Evolutionary conservation across 2,329 filamentous ascomycete genomes (phyloP).

Genomic region (Penicillium sclerotigenum): DNA sequence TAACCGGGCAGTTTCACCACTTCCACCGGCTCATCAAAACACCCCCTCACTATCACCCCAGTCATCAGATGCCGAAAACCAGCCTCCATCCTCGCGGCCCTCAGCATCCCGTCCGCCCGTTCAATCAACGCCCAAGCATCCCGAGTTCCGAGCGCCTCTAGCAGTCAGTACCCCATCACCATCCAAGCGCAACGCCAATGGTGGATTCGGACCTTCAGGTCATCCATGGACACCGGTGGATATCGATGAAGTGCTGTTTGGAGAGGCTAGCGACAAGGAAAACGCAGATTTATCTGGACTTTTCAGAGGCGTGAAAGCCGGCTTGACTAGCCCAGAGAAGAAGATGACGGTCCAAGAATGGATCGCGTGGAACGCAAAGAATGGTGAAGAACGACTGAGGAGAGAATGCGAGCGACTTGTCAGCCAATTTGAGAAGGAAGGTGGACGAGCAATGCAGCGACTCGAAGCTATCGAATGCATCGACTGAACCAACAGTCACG

Average conservation of each 20-base stretch:
- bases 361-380: constrained; percentile 75
- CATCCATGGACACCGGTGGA: constrained; percentile 71
- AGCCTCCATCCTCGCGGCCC: constrained; percentile 65
- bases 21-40: constrained; percentile 34
- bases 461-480: constrained; percentile 67
- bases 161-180: constrained; percentile 54
- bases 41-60: constrained; percentile 68
- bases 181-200: constrained; percentile 56
- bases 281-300: constrained; percentile 50
- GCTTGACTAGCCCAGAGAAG: constrained; percentile 73
- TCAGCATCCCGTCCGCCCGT: constrained; percentile 45
- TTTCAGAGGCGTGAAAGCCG: constrained; percentile 53
- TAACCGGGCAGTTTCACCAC: constrained; percentile 26
- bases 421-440: constrained; percentile 77
- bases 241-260: constrained; percentile 61
- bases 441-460: constrained; percentile 69
- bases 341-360: constrained; percentile 92
- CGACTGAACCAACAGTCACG: constrained; percentile 28
- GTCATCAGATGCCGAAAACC: constrained; percentile 77
- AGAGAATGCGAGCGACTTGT: constrained; percentile 81
- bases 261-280: constrained; percentile 43
- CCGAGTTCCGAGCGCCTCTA: constrained; percentile 42
- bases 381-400: constrained; percentile 75
- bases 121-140: constrained; percentile 34
- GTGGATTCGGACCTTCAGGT: constrained; percentile 53